Evolutionary conservation across 805 yeast species (phyloP).

Genomic region (Hanseniaspora lachancei): DNA sequence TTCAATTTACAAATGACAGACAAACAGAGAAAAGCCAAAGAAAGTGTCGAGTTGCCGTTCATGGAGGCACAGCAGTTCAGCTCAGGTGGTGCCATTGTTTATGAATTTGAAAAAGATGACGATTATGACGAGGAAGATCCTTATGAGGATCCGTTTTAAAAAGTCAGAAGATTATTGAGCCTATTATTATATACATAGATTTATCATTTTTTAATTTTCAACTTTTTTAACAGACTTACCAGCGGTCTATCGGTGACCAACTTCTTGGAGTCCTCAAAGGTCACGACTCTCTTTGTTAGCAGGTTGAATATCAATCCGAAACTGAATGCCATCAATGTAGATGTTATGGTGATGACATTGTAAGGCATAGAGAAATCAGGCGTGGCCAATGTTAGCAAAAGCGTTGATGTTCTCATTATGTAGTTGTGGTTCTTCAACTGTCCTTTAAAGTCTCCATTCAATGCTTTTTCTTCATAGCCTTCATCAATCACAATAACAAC

Average conservation of each 20-base stretch:
- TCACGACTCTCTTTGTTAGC: slow-evolving; percentile 56
- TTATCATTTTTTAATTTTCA: neutral
- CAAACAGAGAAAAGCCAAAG: slow-evolving; percentile 64
- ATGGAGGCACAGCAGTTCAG: slow-evolving; percentile 73
- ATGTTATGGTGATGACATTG: slow-evolving; percentile 85
- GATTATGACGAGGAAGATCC: slow-evolving; percentile 98
- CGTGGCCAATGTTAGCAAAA: slow-evolving; percentile 75
- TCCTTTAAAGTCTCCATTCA: slow-evolving; percentile 42
- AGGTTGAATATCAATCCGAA: slow-evolving; percentile 80
- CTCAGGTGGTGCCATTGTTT: slow-evolving; percentile 87
- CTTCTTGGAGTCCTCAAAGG: slow-evolving; percentile 54
- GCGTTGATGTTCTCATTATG: slow-evolving; percentile 68
- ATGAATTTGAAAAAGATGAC: slow-evolving; percentile 91
- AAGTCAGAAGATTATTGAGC: neutral
- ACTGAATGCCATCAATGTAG: slow-evolving; percentile 83
- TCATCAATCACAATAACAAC: slow-evolving; percentile 46
- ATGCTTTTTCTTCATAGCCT: slow-evolving; percentile 32
- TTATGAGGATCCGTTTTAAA: slow-evolving; percentile 81
- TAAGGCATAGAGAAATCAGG: slow-evolving; percentile 99
- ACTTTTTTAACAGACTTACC: slow-evolving; percentile 17
- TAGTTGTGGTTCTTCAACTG: slow-evolving; percentile 23
- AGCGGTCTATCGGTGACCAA: slow-evolving; percentile 15
- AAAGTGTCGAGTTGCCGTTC: slow-evolving; percentile 81
- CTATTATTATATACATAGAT: neutral
- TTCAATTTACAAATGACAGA: slow-evolving; percentile 68